phyloP scores from a whole-genome alignment of 2,329 filamentous ascomycete genomes.

The Fusarium verticillioides region DNA sequence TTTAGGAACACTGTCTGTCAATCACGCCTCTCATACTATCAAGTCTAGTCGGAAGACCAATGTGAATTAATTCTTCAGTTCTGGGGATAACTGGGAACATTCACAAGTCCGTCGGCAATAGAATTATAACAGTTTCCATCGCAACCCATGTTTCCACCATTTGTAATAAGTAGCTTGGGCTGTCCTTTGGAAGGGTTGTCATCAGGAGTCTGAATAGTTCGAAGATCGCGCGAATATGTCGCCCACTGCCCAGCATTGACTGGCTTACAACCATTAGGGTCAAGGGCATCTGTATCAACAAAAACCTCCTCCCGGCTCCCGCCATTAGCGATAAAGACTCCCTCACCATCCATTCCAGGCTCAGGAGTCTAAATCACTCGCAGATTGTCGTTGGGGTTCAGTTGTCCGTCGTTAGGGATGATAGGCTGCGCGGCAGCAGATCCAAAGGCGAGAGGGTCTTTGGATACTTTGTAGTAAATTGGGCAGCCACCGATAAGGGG shows the following conservation, averaged over 20 bases:
- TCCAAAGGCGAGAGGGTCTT: neutral
- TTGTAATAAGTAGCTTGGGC: neutral
- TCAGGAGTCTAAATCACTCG: neutral
- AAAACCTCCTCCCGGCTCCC: neutral
- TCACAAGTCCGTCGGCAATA: neutral
- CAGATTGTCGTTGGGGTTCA: neutral
- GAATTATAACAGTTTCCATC: neutral
- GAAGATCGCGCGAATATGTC: neutral
- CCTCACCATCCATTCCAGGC: neutral
- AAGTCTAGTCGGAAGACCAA: no score
- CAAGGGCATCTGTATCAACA: neutral
- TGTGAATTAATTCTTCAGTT: no score
- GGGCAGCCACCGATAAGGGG: neutral
- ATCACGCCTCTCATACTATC: no score
- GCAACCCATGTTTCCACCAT: neutral
- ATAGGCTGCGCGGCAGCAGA: neutral
- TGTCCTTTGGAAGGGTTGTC: neutral
- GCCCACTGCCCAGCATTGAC: neutral
- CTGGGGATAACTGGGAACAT: neutral
- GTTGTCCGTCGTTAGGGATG: neutral
- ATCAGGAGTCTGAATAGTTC: neutral
- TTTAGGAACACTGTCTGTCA: no score
- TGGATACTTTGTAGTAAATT: neutral
- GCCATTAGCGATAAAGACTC: neutral
- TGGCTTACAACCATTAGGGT: neutral